Percentiles rank a stretch among this genome's conserved stretches.
phyloP scores from a whole-genome alignment of 371 early-diverging fungal genomes.

The Globomyces sp. region DNA sequence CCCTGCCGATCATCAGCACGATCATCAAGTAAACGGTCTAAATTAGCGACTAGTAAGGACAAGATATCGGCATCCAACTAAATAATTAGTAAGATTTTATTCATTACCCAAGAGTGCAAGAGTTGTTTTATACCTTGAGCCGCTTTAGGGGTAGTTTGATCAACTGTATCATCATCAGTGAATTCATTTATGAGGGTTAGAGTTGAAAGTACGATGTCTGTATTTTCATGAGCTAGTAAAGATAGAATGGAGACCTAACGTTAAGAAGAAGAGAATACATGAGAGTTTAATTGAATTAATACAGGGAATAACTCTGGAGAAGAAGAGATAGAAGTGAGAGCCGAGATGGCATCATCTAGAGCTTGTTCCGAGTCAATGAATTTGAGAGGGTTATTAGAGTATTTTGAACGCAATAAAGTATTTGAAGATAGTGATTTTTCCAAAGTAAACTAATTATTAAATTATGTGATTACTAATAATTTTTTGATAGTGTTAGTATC shows the following conservation, averaged over 20 bases:
- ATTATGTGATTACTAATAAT: too few relatives aligned
- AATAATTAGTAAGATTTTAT: slow-evolving; percentile 28
- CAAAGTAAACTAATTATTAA: not conserved
- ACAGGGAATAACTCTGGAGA: slow-evolving; percentile 76
- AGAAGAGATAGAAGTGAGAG: slow-evolving; percentile 68
- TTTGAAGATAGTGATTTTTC: slow-evolving; percentile 4
- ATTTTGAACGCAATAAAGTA: slow-evolving; percentile 37
- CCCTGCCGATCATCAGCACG: slow-evolving; percentile 76
- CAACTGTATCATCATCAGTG: slow-evolving; percentile 85
- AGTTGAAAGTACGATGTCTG: slow-evolving; percentile 83
- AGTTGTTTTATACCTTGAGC: slow-evolving; percentile 70
- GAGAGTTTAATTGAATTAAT: slow-evolving; percentile 63
- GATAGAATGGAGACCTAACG: slow-evolving; percentile 62
- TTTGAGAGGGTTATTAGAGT: slow-evolving; percentile 73
- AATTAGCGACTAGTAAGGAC: slow-evolving; percentile 73
- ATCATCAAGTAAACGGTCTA: slow-evolving; percentile 75
- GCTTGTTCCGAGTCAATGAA: slow-evolving; percentile 94
- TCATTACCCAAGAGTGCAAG: slow-evolving; percentile 32
- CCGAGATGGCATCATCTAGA: slow-evolving; percentile 83
- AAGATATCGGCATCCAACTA: slow-evolving; percentile 73
- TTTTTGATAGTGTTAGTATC: too few relatives aligned
- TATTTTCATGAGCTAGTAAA: slow-evolving; percentile 88
- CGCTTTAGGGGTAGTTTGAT: slow-evolving; percentile 51
- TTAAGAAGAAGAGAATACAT: too few relatives aligned
- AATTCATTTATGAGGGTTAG: slow-evolving; percentile 84